Conservation (phyloP, 2,329 filamentous ascomycete genomes). For the Pyrenochaeta sp. region DNA sequence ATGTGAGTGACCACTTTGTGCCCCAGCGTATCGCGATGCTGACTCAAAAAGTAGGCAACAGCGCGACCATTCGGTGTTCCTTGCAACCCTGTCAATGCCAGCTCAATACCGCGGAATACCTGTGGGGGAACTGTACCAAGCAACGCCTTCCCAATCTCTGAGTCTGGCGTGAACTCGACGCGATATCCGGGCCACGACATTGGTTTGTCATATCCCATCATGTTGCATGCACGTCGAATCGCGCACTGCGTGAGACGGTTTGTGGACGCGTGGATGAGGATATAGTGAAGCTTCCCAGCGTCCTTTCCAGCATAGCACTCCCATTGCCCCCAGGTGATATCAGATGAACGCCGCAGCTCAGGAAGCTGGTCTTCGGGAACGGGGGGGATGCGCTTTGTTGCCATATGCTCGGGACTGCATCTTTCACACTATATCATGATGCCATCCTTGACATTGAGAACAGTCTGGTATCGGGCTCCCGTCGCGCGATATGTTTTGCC, state of each 20-base stretch:
- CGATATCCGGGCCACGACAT: neutral
- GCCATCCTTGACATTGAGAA: neutral
- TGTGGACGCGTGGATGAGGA: neutral
- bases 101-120: neutral
- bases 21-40: neutral
- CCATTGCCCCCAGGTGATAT: neutral
- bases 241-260: neutral
- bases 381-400: neutral
- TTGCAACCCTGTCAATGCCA: neutral
- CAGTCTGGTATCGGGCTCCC: neutral
- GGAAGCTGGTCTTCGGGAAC: neutral
- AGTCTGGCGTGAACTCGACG: neutral
- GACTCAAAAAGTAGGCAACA: neutral
- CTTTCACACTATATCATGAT: slow-evolving; percentile 2
- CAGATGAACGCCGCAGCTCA: neutral
- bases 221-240: neutral
- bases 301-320: neutral
- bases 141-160: neutral
- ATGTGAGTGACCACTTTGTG: neutral
- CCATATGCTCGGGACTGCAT: neutral
- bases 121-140: neutral
- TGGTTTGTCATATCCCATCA: neutral
- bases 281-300: neutral
- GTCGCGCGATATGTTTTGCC: neutral
- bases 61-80: neutral